Conservation (phyloP, 805 yeast species). For the Alloascoidea hylecoeti region DNA sequence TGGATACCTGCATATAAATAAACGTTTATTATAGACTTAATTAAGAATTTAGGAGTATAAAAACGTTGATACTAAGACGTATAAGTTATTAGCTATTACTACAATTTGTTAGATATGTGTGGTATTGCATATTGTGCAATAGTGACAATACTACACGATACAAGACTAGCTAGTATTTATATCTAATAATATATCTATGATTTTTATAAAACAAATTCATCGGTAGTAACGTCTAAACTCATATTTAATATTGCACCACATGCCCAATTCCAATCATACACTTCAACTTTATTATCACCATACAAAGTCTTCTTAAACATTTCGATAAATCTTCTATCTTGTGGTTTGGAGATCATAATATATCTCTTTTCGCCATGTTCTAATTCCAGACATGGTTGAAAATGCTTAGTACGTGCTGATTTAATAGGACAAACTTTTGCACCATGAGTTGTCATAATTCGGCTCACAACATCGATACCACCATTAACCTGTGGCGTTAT, state of each 20-base stretch:
- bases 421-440: constrained; percentile 18
- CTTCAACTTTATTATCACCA: not conserved
- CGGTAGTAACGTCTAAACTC: not conserved
- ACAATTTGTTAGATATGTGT: no score
- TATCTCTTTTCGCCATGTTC: not conserved
- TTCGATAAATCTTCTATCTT: not conserved
- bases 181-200: no score
- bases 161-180: no score
- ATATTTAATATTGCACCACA: not conserved
- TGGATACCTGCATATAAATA: no score
- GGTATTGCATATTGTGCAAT: no score
- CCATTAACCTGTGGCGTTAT: constrained; percentile 47
- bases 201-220: no score
- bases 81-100: no score
- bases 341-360: not conserved
- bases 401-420: constrained; percentile 10
- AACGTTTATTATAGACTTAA: no score
- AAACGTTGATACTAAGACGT: no score
- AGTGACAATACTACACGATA: no score
- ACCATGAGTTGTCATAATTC: constrained; percentile 52
- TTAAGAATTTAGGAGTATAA: no score
- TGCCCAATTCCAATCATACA: not conserved
- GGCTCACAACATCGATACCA: constrained; percentile 38
- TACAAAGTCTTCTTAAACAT: not conserved
- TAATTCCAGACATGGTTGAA: constrained; percentile 3